Evolutionary conservation across 768 basidiomycete species (phyloP).

Genomic region (Brasilioporus rufonigricans): DNA sequence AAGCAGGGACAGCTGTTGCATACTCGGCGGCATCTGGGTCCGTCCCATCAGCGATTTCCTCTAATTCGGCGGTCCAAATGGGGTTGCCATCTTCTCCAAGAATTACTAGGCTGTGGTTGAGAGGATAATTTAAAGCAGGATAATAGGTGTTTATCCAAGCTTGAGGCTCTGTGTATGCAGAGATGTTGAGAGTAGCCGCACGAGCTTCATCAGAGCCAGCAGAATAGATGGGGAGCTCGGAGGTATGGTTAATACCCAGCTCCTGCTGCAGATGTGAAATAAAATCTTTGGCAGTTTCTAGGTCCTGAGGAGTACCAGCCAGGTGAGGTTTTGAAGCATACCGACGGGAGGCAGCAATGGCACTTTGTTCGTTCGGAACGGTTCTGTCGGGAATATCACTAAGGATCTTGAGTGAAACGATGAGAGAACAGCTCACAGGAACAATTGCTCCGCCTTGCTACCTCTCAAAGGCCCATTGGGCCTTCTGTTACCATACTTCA

Average conservation of each 20-base stretch:
- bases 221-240: slow-evolving; percentile 45
- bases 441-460: slow-evolving; percentile 42
- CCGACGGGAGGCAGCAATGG: slow-evolving; percentile 47
- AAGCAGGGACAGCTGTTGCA: slow-evolving; percentile 56
- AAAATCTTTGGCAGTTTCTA: slow-evolving; percentile 55
- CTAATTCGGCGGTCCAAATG: slow-evolving; percentile 59
- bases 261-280: slow-evolving; percentile 50
- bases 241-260: slow-evolving; percentile 37
- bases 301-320: slow-evolving; percentile 57
- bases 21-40: slow-evolving; percentile 63
- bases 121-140: slow-evolving; percentile 68
- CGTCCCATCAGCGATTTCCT: slow-evolving; percentile 62
- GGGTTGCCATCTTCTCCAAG: slow-evolving; percentile 48
- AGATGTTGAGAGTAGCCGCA: slow-evolving; percentile 49
- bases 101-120: slow-evolving; percentile 55
- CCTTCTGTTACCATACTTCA: slow-evolving; percentile 14
- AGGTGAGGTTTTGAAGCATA: slow-evolving; percentile 57
- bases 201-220: slow-evolving; percentile 57
- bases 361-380: slow-evolving; percentile 49
- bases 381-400: slow-evolving; percentile 33
- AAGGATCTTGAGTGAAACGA: neutral
- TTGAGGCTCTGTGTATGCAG: slow-evolving; percentile 36
- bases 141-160: slow-evolving; percentile 75
- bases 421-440: slow-evolving; percentile 36
- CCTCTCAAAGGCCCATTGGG: slow-evolving; percentile 27